Percentiles rank a stretch among this genome's conserved stretches.
These are phyloP conservation scores for Phytophthora sansomeana DNA, from an alignment of 352 stramenopile species.

Conservation along the genomic window DNA sequence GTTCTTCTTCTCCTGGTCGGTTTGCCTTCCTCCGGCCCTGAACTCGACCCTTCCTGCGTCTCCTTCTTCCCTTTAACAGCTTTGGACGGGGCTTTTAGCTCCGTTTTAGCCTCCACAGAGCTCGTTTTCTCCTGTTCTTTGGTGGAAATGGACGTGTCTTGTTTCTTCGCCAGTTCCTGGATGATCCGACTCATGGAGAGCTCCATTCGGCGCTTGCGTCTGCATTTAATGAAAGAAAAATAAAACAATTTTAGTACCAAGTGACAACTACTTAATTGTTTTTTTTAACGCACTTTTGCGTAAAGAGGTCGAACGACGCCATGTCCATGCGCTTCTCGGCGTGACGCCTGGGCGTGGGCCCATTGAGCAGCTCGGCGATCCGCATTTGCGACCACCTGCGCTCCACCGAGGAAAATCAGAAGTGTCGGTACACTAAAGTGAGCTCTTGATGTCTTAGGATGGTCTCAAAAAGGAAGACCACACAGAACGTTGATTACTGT, in stretches of 20 bases:
- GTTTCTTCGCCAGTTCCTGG: conserved; percentile 33
- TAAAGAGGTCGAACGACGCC: conserved; percentile 59
- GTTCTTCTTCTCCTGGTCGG: conserved; percentile 19
- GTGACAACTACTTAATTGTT: not conserved
- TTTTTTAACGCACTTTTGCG: conserved; percentile 34
- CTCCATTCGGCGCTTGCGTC: conserved; percentile 39
- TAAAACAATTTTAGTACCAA: conserved; percentile 17
- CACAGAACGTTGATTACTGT: not conserved
- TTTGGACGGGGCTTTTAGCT: not conserved
- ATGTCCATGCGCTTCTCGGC: conserved; percentile 55
- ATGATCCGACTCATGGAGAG: conserved; percentile 65
- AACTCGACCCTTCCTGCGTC: conserved; percentile 7
- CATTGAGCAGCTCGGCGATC: conserved; percentile 50
- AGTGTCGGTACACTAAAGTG: conserved; percentile 25
- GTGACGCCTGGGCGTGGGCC: conserved; percentile 2
- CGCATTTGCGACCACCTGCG: conserved; percentile 45
- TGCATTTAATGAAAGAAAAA: conserved; percentile 11
- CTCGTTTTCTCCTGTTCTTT: not conserved
- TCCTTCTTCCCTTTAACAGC: too few relatives aligned
- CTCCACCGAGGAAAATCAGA: conserved; percentile 20
- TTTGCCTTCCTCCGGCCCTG: conserved; percentile 6
- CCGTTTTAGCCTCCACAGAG: not conserved
- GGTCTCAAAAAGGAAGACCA: too few relatives aligned
- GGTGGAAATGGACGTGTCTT: not conserved
- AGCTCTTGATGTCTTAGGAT: conserved; percentile 44